Evolutionary conservation across 805 yeast genomes (phyloP), one percentile per base, ranked within the genome.

Genomic region (Cyberlindnera amylophila): DNA sequence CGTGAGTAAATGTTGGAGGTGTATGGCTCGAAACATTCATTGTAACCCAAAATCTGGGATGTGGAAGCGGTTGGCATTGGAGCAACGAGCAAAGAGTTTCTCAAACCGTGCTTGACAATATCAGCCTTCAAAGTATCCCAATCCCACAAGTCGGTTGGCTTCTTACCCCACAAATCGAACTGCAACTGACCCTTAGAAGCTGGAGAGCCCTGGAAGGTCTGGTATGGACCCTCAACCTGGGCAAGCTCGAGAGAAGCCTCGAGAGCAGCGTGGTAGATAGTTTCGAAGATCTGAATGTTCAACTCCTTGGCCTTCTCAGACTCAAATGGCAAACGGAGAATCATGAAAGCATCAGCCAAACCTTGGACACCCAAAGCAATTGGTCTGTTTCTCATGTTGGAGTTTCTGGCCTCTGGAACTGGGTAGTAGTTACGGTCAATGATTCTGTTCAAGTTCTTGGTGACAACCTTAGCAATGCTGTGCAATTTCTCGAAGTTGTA

Each of bases 1-100:
- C 98, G 78, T 36, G 86, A 77, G 66, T 90, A 93, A 54, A 93
- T 79, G 66, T 91, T 91, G n/a, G 97, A 88, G 6, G 98, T 90
- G 62, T 82, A 79, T 6, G 99, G 98, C 66, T 93, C 99, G 65
- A 91, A 91, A 64, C 97, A 91, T 67, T 91, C 99, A 55, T 82
- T 89, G 70, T 77, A 87, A 24, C 98, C 98, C 41, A 91, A 69
- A 38, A 91, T 91, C 70, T 90, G 97, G 2, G 99, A 93, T 0
- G 99, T 93, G 1, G 98, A 89, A 1, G 99, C 98, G 10, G 98
- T 91, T 29, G 99, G 99, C 99, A 91, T 91, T 39, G 96, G 95
- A 3, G 95, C 97, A 27, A 90, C 86, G 15, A 90, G 64, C 45
- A 91, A 67, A 4, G 98, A 91, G 69, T 91, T 91, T 58, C 98